A percentile compares a stretch with the other conserved stretches of the same genome.
Evolutionary conservation across 768 basidiomycete genomes (phyloP).

Genomic region (Agaricus bisporus): DNA sequence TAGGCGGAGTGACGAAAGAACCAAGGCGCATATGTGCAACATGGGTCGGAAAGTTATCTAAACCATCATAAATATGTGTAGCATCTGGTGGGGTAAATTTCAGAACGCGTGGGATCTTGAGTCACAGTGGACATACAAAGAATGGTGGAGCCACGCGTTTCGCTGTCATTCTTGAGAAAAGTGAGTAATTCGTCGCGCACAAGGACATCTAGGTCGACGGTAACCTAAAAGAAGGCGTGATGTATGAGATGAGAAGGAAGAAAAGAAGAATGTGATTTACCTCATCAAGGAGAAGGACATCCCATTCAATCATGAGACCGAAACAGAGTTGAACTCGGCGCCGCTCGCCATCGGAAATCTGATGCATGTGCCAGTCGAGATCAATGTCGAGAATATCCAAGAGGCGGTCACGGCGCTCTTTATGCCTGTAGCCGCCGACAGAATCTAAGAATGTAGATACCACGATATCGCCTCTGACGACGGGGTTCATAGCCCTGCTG

Average conservation of each 20-base stretch:
- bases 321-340: constrained; percentile 89
- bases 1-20: constrained; percentile 56
- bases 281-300: constrained; percentile 90
- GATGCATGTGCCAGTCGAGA: constrained; percentile 93
- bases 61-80: constrained; percentile 95
- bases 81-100: constrained; percentile 51
- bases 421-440: constrained; percentile 93
- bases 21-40: constrained; percentile 90
- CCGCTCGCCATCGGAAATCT: constrained; percentile 94
- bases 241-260: not conserved
- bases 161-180: constrained; percentile 82
- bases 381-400: constrained; percentile 94
- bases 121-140: constrained; percentile 68
- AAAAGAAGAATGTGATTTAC: constrained; percentile 30
- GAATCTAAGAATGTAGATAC: constrained; percentile 96
- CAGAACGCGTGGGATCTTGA: not conserved
- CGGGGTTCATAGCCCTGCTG: constrained; percentile 90
- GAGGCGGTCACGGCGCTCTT: constrained; percentile 77
- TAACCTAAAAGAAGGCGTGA: constrained; percentile 50
- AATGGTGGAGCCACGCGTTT: constrained; percentile 76
- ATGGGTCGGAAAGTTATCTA: constrained; percentile 89
- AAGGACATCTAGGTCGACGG: constrained; percentile 94
- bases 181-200: constrained; percentile 87
- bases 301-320: constrained; percentile 94
- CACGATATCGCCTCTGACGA: constrained; percentile 87